These are phyloP conservation scores for Crataegus laevigata DNA, from an alignment of 306 rosid species.

Conservation along the genomic window DNA sequence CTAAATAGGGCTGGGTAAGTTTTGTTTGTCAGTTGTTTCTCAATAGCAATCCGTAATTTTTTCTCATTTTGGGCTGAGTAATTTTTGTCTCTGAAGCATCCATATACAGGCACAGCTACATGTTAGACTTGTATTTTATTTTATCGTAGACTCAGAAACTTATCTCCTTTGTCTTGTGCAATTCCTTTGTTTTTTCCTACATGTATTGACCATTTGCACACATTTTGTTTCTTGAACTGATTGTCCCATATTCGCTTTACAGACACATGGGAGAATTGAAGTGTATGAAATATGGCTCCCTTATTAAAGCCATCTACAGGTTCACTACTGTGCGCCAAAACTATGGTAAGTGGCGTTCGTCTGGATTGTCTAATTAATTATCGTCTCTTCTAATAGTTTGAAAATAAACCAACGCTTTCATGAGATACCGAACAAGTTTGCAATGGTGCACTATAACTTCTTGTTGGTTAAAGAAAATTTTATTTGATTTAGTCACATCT, in stretches of 20 bases:
- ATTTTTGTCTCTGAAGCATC: neutral
- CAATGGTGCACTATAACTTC: neutral
- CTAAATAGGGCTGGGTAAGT: neutral
- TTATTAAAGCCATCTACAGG: conserved; percentile 58
- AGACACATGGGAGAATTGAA: conserved; percentile 82
- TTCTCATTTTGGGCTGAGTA: neutral
- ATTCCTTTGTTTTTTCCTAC: neutral
- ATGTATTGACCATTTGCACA: neutral
- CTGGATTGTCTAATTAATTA: neutral
- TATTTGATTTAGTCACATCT: neutral
- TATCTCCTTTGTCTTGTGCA: neutral
- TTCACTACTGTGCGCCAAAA: conserved; percentile 65
- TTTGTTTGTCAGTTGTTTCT: neutral
- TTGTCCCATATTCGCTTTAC: conserved; percentile 16
- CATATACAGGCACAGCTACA: neutral
- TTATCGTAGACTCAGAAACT: neutral
- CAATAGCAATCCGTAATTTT: neutral
- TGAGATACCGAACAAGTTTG: neutral
- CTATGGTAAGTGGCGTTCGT: conserved; percentile 43
- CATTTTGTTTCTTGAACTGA: conserved; percentile 13
- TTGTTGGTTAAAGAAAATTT: neutral
- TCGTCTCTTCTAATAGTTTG: neutral
- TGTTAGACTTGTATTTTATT: neutral
- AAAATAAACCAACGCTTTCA: neutral
- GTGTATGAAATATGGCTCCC: conserved; percentile 61